phyloP scores from a whole-genome alignment of 495 filamentous ascomycete species.

The Arthonia radiata region DNA sequence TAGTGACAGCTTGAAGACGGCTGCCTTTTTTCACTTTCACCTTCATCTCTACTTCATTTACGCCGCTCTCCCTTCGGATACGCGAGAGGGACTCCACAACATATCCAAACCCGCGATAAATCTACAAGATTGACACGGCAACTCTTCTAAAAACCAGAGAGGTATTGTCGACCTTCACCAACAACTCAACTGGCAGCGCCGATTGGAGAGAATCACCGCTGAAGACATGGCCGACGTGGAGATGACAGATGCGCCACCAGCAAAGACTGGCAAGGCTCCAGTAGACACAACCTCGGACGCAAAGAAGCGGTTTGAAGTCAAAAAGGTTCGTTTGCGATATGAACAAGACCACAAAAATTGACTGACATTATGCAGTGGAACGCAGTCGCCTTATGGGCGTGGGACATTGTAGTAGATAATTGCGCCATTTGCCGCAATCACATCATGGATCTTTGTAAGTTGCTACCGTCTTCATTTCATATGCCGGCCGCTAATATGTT shows the following conservation, averaged over 20 bases:
- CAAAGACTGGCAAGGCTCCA: conserved; percentile 19
- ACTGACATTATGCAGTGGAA: conserved; percentile 48
- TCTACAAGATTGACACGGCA: not conserved
- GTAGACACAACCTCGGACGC: conserved; percentile 32
- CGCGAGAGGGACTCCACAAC: no score
- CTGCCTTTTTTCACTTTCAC: no score
- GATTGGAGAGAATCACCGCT: not conserved
- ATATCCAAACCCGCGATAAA: not conserved
- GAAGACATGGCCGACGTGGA: conserved; percentile 77
- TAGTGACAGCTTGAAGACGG: no score
- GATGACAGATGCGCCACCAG: conserved; percentile 67
- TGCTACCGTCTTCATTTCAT: not conserved
- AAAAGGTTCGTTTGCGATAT: conserved; percentile 42
- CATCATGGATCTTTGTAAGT: conserved; percentile 94
- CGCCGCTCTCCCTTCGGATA: no score
- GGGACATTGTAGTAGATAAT: conserved; percentile 99
- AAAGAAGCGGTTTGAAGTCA: conserved; percentile 93
- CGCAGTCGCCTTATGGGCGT: conserved; percentile 95
- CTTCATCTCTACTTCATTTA: no score
- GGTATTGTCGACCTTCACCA: not conserved
- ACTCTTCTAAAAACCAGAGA: not conserved
- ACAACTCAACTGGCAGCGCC: not conserved
- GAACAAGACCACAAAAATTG: not conserved
- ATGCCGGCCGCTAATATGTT: conserved; percentile 4
- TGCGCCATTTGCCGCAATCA: conserved; percentile 98